Evolutionary conservation across 129 eudicot species (phyloP).

Genomic region (Ambrosia trifida): DNA sequence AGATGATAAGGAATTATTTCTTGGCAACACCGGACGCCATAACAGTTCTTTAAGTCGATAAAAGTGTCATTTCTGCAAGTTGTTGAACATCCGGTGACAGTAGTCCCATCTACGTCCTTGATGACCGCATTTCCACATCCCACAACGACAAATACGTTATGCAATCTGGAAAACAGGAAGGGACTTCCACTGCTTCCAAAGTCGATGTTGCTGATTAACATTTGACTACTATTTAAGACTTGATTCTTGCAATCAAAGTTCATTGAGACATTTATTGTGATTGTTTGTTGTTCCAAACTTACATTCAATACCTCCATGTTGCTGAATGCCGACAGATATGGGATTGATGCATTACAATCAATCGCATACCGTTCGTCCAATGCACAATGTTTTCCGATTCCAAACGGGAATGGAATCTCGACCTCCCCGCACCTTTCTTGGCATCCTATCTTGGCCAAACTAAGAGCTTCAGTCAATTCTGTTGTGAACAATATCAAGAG

Average conservation of each 20-base stretch:
- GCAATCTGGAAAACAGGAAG: constrained; percentile 11
- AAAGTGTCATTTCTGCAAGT: constrained; percentile 11
- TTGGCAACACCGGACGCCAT: constrained; percentile 40
- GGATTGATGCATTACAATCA: constrained; percentile 20
- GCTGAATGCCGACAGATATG: constrained; percentile 24
- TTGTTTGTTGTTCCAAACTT: constrained; percentile 8
- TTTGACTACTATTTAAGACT: constrained; percentile 6
- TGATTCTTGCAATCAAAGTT: constrained; percentile 24
- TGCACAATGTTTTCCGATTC: constrained; percentile 19
- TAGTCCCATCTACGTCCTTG: neutral
- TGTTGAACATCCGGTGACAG: constrained; percentile 18
- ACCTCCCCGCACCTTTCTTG: constrained; percentile 23
- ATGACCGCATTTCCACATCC: constrained; percentile 33
- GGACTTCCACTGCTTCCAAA: constrained; percentile 12
- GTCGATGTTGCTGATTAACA: neutral
- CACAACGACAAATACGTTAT: constrained; percentile 19
- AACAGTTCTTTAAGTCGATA: constrained; percentile 14
- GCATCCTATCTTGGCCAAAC: constrained; percentile 18
- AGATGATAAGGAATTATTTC: constrained; percentile 26
- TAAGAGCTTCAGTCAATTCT: constrained; percentile 11
- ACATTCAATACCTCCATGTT: constrained; percentile 20
- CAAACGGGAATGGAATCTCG: constrained; percentile 29
- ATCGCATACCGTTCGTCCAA: constrained; percentile 26
- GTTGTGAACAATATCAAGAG: constrained; percentile 11
- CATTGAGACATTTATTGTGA: constrained; percentile 22